Evolutionary conservation across 148 eudicot genomes (phyloP).

Genomic region (Vaccinium vitisidaea): DNA sequence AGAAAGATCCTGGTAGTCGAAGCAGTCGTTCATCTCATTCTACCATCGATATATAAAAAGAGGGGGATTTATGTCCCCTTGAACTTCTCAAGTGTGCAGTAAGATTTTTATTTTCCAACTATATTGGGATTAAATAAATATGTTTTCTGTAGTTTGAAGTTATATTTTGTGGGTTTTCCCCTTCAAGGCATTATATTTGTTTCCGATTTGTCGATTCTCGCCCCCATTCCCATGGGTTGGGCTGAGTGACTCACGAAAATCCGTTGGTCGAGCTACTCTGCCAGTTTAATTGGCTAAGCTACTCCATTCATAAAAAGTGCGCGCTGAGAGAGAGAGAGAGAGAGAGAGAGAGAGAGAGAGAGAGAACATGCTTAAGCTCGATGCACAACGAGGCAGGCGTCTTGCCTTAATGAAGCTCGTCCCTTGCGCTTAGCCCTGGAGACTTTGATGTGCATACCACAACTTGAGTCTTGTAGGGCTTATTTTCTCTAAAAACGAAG

Average conservation of each 20-base stretch:
- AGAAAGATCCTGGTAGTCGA: conserved; percentile 44
- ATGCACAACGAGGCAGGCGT: no score
- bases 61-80: background rate
- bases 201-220: background rate
- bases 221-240: no score
- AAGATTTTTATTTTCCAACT: background rate
- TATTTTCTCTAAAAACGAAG: no score
- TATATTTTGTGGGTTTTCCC: background rate
- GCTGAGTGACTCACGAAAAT: background rate
- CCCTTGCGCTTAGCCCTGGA: no score
- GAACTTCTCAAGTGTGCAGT: background rate
- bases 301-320: no score
- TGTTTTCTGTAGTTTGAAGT: background rate
- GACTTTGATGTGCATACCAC: no score
- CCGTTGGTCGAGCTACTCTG: background rate
- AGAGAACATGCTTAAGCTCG: no score
- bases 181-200: conserved; percentile 1
- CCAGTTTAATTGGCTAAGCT: no score
- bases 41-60: conserved; percentile 26
- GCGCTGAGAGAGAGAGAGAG: no score
- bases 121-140: background rate
- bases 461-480: no score
- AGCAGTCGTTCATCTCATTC: conserved; percentile 52
- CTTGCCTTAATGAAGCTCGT: no score
- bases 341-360: no score